Percentiles rank a stretch among this genome's conserved stretches.
These are phyloP conservation scores for Thymus mandschuricus DNA, from an alignment of 257 asterid species.

Conservation along the genomic window DNA sequence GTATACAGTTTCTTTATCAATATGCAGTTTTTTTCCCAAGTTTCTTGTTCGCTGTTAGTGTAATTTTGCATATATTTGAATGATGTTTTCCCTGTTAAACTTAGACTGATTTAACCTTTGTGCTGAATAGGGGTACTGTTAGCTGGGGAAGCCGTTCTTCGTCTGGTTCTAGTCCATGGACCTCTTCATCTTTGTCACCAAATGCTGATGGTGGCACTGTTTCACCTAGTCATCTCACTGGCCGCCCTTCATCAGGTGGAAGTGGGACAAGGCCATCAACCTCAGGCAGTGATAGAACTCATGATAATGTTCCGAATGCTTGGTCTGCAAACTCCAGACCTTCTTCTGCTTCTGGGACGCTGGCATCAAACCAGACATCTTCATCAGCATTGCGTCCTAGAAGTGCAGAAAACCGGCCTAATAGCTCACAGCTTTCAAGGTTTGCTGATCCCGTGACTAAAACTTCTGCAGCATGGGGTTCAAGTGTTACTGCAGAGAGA, in stretches of 20 bases:
- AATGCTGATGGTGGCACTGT: constrained; percentile 74
- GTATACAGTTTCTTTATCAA: constrained; percentile 17
- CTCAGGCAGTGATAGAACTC: constrained; percentile 81
- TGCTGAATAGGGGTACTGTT: constrained; percentile 70
- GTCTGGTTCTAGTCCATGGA: constrained; percentile 84
- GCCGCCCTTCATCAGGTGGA: constrained; percentile 94
- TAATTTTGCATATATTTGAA: constrained; percentile 21
- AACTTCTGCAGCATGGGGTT: constrained; percentile 58
- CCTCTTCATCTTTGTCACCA: constrained; percentile 71
- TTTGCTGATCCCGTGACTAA: constrained; percentile 81
- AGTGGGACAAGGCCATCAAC: constrained; percentile 94
- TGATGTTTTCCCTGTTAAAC: constrained; percentile 22
- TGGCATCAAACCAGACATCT: constrained; percentile 75
- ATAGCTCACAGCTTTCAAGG: constrained; percentile 87
- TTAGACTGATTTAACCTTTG: constrained; percentile 30
- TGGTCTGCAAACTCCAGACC: constrained; percentile 95
- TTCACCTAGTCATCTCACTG: constrained; percentile 74
- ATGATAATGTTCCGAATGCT: constrained; percentile 62
- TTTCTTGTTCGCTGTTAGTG: constrained; percentile 10
- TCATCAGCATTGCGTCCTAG: constrained; percentile 72
- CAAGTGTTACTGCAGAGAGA: constrained; percentile 63
- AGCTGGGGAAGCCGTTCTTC: constrained; percentile 96
- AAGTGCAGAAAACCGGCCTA: constrained; percentile 96
- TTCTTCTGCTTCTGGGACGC: constrained; percentile 87
- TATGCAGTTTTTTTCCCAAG: constrained; percentile 18